Base-by-base conservation (phyloP, 1,284 basidiomycete genomes). In the Ustilago hordei region DNA sequence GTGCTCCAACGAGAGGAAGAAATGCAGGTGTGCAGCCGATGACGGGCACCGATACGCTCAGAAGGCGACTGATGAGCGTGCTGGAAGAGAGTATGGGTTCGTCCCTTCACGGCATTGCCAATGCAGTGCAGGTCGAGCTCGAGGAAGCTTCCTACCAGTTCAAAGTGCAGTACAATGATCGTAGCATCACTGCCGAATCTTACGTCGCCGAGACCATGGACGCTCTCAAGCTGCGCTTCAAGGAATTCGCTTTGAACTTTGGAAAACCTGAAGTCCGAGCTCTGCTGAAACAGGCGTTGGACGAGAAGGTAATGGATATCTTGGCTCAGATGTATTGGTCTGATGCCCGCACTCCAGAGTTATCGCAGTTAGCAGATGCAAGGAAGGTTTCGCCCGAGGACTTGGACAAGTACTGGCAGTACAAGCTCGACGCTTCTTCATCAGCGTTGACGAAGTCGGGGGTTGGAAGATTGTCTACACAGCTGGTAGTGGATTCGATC, bases 161-260 rank as follows among this genome's bases (percentile, higher is more conserved):
- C 91, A 99, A 99, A 87, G 95, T 99, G 0, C 95, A 98, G 87
- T 99, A 99, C 89, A 99, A 99, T 85, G 97, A 99, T 87, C 91
- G 95, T 23, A 90, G 93, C 32, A 93, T 98, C 79, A 93, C 93
- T 0, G 92, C 97, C 12, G 97, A 99, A 86, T 95, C 93, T 3
- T 99, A 99, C 85, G 94, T 98, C 57, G 95, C 96, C 17, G 97
- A 99, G 87, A 95, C 95, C 3, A 92, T 98, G 87, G 96, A 99
- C 83, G 89, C 90, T 8, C 91, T 99, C 79, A 99, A 99, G 88
- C 90, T 91, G 0, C 91, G 93, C 53, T 96, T 99, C 89, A 94
- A 93, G 81, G 91, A 94, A 52, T 93, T 92, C 82, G 93, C 93
- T 0, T 87, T 90, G 19, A 91, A 93, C 80, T 98, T 99, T 88